Base-by-base conservation (phyloP, 2,329 filamentous ascomycete genomes). In the Fusarium coicis region DNA sequence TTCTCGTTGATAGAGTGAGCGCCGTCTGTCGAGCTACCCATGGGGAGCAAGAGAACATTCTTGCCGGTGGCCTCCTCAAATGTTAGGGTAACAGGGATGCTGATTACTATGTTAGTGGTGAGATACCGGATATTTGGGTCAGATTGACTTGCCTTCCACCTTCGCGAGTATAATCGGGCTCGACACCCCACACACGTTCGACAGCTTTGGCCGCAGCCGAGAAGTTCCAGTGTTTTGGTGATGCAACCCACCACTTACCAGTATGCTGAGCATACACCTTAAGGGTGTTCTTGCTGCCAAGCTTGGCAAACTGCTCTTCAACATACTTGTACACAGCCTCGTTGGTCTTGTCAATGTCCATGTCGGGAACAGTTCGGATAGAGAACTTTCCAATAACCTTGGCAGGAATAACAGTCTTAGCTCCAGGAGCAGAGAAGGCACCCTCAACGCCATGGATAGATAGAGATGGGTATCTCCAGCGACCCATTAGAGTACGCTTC, bases 1-100 rank as follows among this genome's bases (percentile, higher is more conserved):
- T 97, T 98, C 90, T 98, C 96, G 83, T 99, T 99, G 84, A 98
- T 97, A 39, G 94, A 97, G 85, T 99, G 96, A 12, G 96, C 96
- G 46, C 93, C 95, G 82, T 98, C 96, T 3, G 96, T 99, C 47
- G 93, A 97, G 86, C 93, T 97, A 50, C 96, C 96, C 96, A 99
- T 98, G 37, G 96, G 96, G 76, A 99, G 85, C 74, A 99, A 87
- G 64, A 99, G 86, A 46, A 98, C 96, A 80, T 98, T 99, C 92
- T 99, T 99, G 80, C 95, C 95, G 11, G 96, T 97, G 23, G 96
- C 95, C 86, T 98, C 92, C 87, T 99, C 96, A 81, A 99, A 99
- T 4, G 95, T 98, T 79, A 99, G 86, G 12, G 96, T 99, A 58
- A 99, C 94, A 7, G 96, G 96, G 78, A 99, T 99, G 84, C 94